Percentiles rank a stretch among this genome's conserved stretches.
Evolutionary conservation across 2,329 filamentous ascomycete genomes (phyloP).

Genomic region (Talaromyces islandicus): DNA sequence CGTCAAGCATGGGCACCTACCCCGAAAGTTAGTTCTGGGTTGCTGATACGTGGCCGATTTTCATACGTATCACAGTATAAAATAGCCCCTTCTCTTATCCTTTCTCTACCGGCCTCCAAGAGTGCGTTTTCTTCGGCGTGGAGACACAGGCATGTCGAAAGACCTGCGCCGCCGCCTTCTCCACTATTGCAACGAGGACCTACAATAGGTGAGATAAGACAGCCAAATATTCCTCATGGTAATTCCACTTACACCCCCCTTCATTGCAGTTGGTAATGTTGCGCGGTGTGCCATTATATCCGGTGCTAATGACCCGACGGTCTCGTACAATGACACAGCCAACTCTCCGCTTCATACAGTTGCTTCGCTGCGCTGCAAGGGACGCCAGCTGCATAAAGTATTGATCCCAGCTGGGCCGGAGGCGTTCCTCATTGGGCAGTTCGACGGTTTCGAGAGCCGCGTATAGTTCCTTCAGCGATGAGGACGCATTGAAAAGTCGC

Average conservation of each 20-base stretch:
- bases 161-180: slow-evolving; percentile 61
- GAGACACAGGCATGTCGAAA: slow-evolving; percentile 90
- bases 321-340: slow-evolving; percentile 87
- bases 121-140: slow-evolving; percentile 97
- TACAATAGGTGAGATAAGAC: slow-evolving; percentile 18
- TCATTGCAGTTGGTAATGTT: slow-evolving; percentile 85
- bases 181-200: slow-evolving; percentile 72
- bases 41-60: not conserved
- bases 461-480: slow-evolving; percentile 65
- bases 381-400: slow-evolving; percentile 98
- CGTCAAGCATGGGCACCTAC: slow-evolving; percentile 81
- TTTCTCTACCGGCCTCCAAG: slow-evolving; percentile 85
- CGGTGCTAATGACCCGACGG: slow-evolving; percentile 83
- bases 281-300: slow-evolving; percentile 95
- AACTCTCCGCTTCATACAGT: slow-evolving; percentile 97
- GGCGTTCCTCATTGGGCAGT: slow-evolving; percentile 68
- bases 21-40: slow-evolving; percentile 6
- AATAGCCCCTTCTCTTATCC: slow-evolving; percentile 74
- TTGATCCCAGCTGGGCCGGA: slow-evolving; percentile 88
- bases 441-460: slow-evolving; percentile 67
- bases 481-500: slow-evolving; percentile 78
- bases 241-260: slow-evolving; percentile 62
- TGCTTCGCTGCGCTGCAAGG: slow-evolving; percentile 80
- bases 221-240: not conserved
- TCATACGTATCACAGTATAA: slow-evolving; percentile 80